Evolutionary conservation across 345 rosid genomes (phyloP).

Genomic region (Populus euphratica): DNA sequence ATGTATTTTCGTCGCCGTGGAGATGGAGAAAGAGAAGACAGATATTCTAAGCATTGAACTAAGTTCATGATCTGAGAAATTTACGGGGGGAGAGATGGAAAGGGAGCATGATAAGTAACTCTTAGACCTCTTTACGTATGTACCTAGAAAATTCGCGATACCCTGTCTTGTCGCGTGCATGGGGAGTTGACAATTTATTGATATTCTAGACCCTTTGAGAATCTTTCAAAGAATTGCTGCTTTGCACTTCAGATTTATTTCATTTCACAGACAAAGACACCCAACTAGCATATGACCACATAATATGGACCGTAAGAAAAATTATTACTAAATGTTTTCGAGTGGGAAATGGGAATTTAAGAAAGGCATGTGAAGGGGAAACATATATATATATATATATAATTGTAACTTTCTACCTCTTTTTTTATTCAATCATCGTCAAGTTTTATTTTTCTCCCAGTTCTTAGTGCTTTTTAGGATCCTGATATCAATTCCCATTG

Average conservation of each 20-base stretch:
- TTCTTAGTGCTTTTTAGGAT: not conserved
- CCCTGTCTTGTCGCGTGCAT: conserved; percentile 28
- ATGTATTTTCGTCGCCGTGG: conserved; percentile 6
- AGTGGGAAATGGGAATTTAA: too few species aligned
- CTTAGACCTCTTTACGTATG: not conserved
- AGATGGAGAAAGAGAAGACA: conserved; percentile 4
- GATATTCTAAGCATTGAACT: conserved; percentile 15
- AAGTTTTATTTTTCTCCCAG: not conserved
- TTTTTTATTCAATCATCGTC: conserved; percentile 9
- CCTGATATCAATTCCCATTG: conserved; percentile 7
- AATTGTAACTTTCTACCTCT: conserved; percentile 12
- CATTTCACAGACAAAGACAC: conserved; percentile 20
- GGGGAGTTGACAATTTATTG: conserved; percentile 41
- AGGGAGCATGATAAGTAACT: not conserved
- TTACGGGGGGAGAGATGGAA: conserved; percentile 22
- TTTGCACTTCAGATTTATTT: not conserved
- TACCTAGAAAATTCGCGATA: conserved; percentile 8
- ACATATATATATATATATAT: conserved; percentile 5
- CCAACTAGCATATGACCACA: conserved; percentile 14
- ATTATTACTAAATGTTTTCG: too few species aligned
- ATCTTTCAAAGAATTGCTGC: conserved; percentile 36
- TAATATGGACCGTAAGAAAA: not conserved
- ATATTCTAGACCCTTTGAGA: conserved; percentile 13
- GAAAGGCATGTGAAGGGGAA: conserved; percentile 16
- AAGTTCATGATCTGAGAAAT: conserved; percentile 13